Percentiles rank a stretch among this genome's conserved stretches.
Evolutionary conservation across 768 basidiomycete genomes (phyloP).

Genomic region (Naematelia encephala): DNA sequence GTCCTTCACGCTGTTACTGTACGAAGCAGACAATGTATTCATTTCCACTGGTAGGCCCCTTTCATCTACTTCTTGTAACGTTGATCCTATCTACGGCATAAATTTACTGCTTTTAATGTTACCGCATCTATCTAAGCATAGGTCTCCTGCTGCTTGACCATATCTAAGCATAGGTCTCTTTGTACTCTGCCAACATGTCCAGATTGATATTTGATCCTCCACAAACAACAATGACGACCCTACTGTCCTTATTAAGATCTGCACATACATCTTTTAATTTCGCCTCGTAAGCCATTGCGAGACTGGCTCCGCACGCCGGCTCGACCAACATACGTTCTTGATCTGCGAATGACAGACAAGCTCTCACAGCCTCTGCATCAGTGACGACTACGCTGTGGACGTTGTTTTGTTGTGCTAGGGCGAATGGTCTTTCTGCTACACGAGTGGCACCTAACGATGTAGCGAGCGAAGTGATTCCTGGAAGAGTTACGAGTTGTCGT

Average conservation of each 20-base stretch:
- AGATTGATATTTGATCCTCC: conserved; percentile 31
- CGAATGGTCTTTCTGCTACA: conserved; percentile 22
- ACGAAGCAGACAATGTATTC: no score
- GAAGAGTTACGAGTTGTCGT: conserved; percentile 23
- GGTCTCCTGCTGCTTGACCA: no score
- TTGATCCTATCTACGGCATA: no score
- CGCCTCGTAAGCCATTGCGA: conserved; percentile 24
- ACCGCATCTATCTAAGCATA: background rate
- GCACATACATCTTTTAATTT: conserved; percentile 12
- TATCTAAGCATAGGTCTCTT: conserved; percentile 5
- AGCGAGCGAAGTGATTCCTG: conserved; percentile 39
- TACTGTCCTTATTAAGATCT: conserved; percentile 10
- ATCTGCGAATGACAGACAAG: conserved; percentile 31
- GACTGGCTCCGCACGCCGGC: conserved; percentile 35
- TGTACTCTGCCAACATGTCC: conserved; percentile 21
- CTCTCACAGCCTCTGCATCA: conserved; percentile 25
- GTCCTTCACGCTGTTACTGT: no score
- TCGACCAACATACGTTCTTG: conserved; percentile 36
- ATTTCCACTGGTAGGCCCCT: no score
- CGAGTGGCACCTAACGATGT: conserved; percentile 36
- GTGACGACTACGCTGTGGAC: conserved; percentile 18
- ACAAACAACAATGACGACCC: conserved; percentile 34
- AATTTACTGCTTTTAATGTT: no score
- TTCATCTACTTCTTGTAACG: no score
- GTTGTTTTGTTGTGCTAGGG: conserved; percentile 10